Conservation (phyloP, 2,329 filamentous ascomycete genomes). For the Alternaria incomplexa region DNA sequence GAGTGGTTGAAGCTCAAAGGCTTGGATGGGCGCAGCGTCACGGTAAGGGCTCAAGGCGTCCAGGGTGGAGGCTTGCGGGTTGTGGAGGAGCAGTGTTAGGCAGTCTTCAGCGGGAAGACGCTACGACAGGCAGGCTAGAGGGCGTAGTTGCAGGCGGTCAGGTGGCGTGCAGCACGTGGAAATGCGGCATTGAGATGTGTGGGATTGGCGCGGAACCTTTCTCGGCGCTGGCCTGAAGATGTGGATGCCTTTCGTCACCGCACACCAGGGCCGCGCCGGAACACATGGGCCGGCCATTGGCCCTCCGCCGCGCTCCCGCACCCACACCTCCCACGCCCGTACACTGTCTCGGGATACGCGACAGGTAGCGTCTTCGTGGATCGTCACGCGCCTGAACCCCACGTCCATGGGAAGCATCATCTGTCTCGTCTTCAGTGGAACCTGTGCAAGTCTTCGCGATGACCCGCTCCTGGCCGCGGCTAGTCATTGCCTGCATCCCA, state of each 20-base stretch:
- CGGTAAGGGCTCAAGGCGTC: conserved; percentile 28
- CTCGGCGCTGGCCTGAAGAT: not conserved
- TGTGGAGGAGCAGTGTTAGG: not conserved
- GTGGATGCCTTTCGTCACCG: conserved; percentile 12
- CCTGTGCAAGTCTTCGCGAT: not conserved
- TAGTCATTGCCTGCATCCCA: conserved; percentile 6
- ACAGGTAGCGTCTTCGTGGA: not conserved
- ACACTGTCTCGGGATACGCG: not conserved
- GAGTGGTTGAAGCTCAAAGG: conserved; percentile 44
- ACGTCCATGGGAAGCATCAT: not conserved
- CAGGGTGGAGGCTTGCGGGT: conserved; percentile 29
- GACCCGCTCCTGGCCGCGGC: not conserved
- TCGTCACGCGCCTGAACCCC: not conserved
- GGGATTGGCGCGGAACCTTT: conserved; percentile 15
- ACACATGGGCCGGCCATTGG: conserved; percentile 17
- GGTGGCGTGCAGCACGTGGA: conserved; percentile 14
- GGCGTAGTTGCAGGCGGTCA: conserved; percentile 13
- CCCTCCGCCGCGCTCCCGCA: not conserved
- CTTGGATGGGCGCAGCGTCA: conserved; percentile 24
- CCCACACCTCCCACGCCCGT: not conserved
- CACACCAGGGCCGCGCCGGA: not conserved
- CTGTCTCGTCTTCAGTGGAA: not conserved
- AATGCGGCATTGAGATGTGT: conserved; percentile 3
- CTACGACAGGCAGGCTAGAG: conserved; percentile 8
- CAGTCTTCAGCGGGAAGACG: not conserved